A percentile compares a stretch with the other conserved stretches of the same genome.
phyloP scores from a whole-genome alignment of 129 eudicot genomes.

The Lactuca saligna region DNA sequence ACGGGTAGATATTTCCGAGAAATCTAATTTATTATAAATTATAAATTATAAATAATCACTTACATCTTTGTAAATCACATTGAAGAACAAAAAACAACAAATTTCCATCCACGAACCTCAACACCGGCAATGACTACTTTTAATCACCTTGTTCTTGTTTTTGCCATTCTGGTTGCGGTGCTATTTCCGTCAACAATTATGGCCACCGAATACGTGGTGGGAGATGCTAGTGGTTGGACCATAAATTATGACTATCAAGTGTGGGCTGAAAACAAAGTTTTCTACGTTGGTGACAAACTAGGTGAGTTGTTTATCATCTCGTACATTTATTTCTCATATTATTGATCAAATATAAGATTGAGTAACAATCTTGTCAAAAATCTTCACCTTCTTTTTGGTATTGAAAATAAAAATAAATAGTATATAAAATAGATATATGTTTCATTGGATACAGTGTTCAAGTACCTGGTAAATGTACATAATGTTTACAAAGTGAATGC shows the following conservation, averaged over 20 bases:
- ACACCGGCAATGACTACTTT: slow-evolving; percentile 26
- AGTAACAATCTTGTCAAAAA: too few relatives aligned
- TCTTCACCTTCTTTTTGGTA: too few relatives aligned
- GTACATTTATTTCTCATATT: too few relatives aligned
- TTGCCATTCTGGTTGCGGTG: slow-evolving; percentile 17
- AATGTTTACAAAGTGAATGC: slow-evolving; percentile 48
- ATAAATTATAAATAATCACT: slow-evolving; percentile 21
- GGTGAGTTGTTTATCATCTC: slow-evolving; percentile 12
- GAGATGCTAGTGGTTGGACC: slow-evolving; percentile 40
- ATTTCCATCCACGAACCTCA: background rate
- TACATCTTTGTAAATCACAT: slow-evolving; percentile 8
- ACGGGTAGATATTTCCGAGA: slow-evolving; percentile 21
- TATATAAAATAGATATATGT: too few relatives aligned
- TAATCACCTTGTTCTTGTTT: slow-evolving; percentile 18
- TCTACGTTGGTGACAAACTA: slow-evolving; percentile 43
- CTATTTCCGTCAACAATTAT: slow-evolving; percentile 25
- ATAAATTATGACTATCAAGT: slow-evolving; percentile 18
- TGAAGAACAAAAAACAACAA: background rate
- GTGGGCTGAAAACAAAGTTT: slow-evolving; percentile 40
- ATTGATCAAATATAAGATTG: too few relatives aligned
- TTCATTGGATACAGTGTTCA: slow-evolving; percentile 37
- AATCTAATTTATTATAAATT: background rate
- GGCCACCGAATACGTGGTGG: slow-evolving; percentile 41
- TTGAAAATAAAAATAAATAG: too few relatives aligned
- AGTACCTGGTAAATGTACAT: slow-evolving; percentile 30